phyloP scores from a whole-genome alignment of 768 basidiomycete species.

The Terana coerulea region DNA sequence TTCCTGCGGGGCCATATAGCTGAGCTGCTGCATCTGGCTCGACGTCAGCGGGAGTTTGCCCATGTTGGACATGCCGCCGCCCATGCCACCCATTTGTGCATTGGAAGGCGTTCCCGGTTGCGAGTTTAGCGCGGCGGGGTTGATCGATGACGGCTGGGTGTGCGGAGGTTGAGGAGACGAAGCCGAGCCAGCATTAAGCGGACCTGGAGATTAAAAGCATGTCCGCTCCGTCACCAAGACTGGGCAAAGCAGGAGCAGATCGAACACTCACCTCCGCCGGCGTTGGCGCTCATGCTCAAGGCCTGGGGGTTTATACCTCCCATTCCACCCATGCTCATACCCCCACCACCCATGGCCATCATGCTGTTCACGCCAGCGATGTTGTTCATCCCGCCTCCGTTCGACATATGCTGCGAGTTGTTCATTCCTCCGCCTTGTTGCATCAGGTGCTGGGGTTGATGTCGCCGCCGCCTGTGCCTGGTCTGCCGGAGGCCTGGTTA shows the following conservation, averaged over 20 bases:
- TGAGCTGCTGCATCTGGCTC: conserved; percentile 22
- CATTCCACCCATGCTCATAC: conserved; percentile 19
- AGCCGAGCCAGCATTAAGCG: neutral
- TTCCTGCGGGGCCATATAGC: conserved; percentile 28
- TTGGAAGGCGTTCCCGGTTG: conserved; percentile 19
- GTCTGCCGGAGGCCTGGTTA: neutral
- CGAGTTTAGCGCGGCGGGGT: neutral
- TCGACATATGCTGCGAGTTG: conserved; percentile 21
- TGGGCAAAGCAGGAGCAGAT: too few species aligned
- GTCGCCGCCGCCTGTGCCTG: neutral
- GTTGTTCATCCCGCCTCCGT: conserved; percentile 19
- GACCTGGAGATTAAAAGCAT: neutral
- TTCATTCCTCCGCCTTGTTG: conserved; percentile 16
- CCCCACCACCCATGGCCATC: conserved; percentile 20
- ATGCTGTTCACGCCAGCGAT: conserved; percentile 20
- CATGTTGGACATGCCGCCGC: conserved; percentile 1
- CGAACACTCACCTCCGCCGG: neutral
- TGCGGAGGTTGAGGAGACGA: conserved; percentile 1
- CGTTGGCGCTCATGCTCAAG: conserved; percentile 3
- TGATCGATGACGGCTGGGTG: neutral
- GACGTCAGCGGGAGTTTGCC: conserved; percentile 16
- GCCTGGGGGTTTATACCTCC: conserved; percentile 21
- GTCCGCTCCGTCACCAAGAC: too few species aligned
- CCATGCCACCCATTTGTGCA: conserved; percentile 15
- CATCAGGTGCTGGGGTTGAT: conserved; percentile 1